Evolutionary conservation across 1,284 basidiomycete species (phyloP).

Genomic region (Puccinia novopanici): DNA sequence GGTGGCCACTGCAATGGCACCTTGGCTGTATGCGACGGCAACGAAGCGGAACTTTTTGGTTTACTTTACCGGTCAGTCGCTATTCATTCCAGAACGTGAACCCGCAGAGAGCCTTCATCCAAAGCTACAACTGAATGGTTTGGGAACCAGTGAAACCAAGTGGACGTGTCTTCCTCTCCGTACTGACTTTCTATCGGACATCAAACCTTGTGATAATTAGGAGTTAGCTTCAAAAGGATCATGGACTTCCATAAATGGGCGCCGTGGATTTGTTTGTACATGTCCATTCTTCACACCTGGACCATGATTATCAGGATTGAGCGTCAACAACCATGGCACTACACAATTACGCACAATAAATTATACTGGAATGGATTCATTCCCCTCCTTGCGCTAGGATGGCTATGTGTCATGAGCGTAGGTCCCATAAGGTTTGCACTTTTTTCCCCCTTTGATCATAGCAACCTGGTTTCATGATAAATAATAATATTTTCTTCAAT

Average conservation of each 20-base stretch:
- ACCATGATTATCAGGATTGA: conserved; percentile 34
- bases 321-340: conserved; percentile 34
- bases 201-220: neutral
- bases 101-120: no score
- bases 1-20: conserved; percentile 43
- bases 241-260: conserved; percentile 50
- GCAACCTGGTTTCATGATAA: neutral
- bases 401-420: conserved; percentile 49
- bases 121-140: no score
- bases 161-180: neutral
- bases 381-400: conserved; percentile 38
- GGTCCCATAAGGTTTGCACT: conserved; percentile 36
- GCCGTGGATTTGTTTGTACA: conserved; percentile 48
- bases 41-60: conserved; percentile 36
- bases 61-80: conserved; percentile 31
- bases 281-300: conserved; percentile 45
- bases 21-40: conserved; percentile 32
- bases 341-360: conserved; percentile 15
- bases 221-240: conserved; percentile 23
- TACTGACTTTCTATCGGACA: neutral
- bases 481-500: no score
- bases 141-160: no score
- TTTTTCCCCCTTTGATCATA: neutral
- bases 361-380: conserved; percentile 44
- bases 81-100: neutral